These are phyloP conservation scores for Wickerhamiella nectarea DNA, from an alignment of 805 yeast species.

Conservation along the genomic window DNA sequence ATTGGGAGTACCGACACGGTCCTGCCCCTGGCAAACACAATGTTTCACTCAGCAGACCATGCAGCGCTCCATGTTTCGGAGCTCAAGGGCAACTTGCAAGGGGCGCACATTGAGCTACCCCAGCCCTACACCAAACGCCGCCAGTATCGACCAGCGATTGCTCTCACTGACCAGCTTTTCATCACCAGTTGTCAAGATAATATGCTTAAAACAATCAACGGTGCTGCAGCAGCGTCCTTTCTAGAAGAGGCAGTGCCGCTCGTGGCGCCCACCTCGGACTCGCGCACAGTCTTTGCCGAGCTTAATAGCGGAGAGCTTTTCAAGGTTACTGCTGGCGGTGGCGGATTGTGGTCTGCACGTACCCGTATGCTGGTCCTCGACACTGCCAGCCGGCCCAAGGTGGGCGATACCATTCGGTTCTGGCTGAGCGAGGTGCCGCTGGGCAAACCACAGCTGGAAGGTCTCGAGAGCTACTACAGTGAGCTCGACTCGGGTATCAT, in stretches of 20 bases:
- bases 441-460: conserved; percentile 12
- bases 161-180: conserved; percentile 21
- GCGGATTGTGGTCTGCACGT: conserved; percentile 64
- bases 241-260: conserved; percentile 29
- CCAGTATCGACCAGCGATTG: conserved; percentile 13
- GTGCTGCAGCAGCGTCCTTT: conserved; percentile 41
- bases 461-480: conserved; percentile 7
- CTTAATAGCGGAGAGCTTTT: conserved; percentile 25
- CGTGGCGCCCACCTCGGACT: conserved; percentile 10
- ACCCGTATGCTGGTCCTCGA: conserved; percentile 54
- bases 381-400: conserved; percentile 35
- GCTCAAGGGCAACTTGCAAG: conserved; percentile 11
- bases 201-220: conserved; percentile 43
- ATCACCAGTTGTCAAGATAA: conserved; percentile 44
- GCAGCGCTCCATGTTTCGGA: conserved; percentile 14
- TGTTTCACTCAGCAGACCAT: conserved; percentile 21
- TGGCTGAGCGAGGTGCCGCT: conserved; percentile 15
- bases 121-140: conserved; percentile 1
- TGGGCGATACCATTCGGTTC: conserved; percentile 38
- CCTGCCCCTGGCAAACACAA: conserved; percentile 25
- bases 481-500: conserved; percentile 11
- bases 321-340: conserved; percentile 61
- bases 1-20: conserved; percentile 13
- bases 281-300: conserved; percentile 20
- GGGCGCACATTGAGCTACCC: conserved; percentile 16